Evolutionary conservation across 2,329 filamentous ascomycete genomes (phyloP), one percentile per base, ranked within the genome.

Genomic region (Colletotrichum echinochloae): DNA sequence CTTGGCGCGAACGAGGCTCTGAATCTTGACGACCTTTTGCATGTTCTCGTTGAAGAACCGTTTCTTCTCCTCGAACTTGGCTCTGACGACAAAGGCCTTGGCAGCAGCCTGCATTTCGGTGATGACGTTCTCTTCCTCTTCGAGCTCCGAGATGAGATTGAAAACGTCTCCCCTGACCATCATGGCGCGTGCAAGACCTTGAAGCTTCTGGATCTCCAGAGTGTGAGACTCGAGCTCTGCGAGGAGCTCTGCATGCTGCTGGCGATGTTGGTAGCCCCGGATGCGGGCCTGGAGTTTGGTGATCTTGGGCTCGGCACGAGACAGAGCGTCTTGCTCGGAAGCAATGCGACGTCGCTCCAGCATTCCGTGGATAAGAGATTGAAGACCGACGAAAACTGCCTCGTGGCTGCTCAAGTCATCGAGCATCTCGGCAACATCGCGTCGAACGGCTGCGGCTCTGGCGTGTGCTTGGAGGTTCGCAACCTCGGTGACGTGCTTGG

Each of bases 11-110:
- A 98, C 91, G 74, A 98, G 97, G 79, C 96, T 99, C 79, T 99
- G 97, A 67, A 98, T 94, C 82, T 99, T 99, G 85, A 99, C 91
- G 33, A 99, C 96, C 81, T 97, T 98, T 77, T 97, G 91, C 96
- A 99, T 99, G 78, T 99, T 99, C 81, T 97, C 92, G 75, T 92
- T 91, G 85, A 95, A 99, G 83, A 92, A 95, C 28, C 90, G 90
- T 78, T 92, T 90, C 86, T 97, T 97, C 80, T 97, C 94, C 62
- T 88, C 89, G 76, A 97, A 98, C 23, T 86, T 87, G 18, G 85
- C 86, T 41, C 95, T 89, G 39, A 98, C 88, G 3, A 97, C 80
- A 75, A 89, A 91, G 3, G 90, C 95, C 75, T 91, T 90, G 9
- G 92, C 89, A 7, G 89, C 86, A 6, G 94, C 87, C 79, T 98